phyloP scores from a whole-genome alignment of 192 early-diverging fungal species.

The Dispira simplex region DNA sequence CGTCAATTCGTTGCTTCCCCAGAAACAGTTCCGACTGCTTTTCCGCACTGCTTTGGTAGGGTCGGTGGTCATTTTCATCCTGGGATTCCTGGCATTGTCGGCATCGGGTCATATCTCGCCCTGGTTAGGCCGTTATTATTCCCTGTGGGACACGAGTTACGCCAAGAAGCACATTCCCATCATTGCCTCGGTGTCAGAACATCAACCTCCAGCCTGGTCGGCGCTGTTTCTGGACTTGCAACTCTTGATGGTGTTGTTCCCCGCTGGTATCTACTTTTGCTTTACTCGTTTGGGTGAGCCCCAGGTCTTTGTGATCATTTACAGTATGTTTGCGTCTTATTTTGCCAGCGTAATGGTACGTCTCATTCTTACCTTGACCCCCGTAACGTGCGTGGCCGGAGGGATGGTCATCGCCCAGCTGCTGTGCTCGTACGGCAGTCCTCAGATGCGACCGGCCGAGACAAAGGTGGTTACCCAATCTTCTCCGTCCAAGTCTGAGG shows the following conservation, averaged over 20 bases:
- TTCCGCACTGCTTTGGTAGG: conserved; percentile 47
- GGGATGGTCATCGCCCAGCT: conserved; percentile 82
- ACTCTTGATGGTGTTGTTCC: conserved; percentile 90
- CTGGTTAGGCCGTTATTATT: conserved; percentile 99
- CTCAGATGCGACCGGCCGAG: not conserved
- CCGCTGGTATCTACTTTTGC: conserved; percentile 94
- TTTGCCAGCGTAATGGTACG: conserved; percentile 99
- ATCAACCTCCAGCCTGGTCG: conserved; percentile 98
- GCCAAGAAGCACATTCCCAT: conserved; percentile 99
- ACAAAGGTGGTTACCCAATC: conserved; percentile 10
- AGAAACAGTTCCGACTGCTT: conserved; percentile 72
- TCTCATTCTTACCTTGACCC: conserved; percentile 94
- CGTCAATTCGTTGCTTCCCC: conserved; percentile 58
- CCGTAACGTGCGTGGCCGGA: conserved; percentile 88
- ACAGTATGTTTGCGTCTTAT: conserved; percentile 95
- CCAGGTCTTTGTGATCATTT: conserved; percentile 96
- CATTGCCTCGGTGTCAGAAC: conserved; percentile 99
- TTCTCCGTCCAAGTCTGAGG: conserved; percentile 10
- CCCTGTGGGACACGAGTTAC: conserved; percentile 99
- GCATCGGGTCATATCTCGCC: conserved; percentile 83
- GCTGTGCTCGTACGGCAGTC: conserved; percentile 59
- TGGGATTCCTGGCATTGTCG: conserved; percentile 57
- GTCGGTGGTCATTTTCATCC: conserved; percentile 29
- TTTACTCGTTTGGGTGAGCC: conserved; percentile 90
- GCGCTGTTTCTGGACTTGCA: conserved; percentile 99